Base-by-base conservation (phyloP, 2,329 filamentous ascomycete species). In the Furcasterigmium furcatum region DNA sequence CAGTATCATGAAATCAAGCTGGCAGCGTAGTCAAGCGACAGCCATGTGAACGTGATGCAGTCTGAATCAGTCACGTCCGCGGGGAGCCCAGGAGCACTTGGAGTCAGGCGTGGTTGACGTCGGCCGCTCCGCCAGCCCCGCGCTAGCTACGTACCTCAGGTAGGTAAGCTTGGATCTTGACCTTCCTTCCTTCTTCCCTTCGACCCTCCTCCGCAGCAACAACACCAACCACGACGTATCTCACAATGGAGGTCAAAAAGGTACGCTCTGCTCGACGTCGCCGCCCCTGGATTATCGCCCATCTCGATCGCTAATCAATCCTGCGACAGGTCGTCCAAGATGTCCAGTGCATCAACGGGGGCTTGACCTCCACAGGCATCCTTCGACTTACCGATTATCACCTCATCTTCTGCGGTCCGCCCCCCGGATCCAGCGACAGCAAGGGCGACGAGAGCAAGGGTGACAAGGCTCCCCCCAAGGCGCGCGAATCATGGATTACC, bases 401-500 rank as follows among this genome's bases (percentile, higher is more conserved):
- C 63, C 71, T 79, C 50, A 68, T 79, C 45, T 79, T 79, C 57
- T 73, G 65, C 52, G 73, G 65, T 35, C 73, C 68, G 35, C 60
- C 58, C 41, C 67, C 60, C 39, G 62, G 59, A 52, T 56, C 55
- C 46, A 51, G 48, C 47, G 45, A 59, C 14, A 16, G 34, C 34
- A 36, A 36, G 9, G 34, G 12, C 24, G 7, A 36, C n/a, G 19
- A 36, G 16, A 16, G n/a, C 16, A 12, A 16, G 18, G 46, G 51
- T 16, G 35, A 39, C 5, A 35, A 41, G 9, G 24, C 53, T 13
- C 59, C 62, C 12, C 61, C 63, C 5, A 67, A 61, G 50, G 57
- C 58, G 42, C 67, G 84, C 61, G 88, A 96, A 66, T 81, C 88
- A 61, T 99, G 92, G 88, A 89, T 97, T 45, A 91, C 94, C 14